phyloP scores from a whole-genome alignment of 2,329 filamentous ascomycete genomes.

The Talaromyces amestolkiae region DNA sequence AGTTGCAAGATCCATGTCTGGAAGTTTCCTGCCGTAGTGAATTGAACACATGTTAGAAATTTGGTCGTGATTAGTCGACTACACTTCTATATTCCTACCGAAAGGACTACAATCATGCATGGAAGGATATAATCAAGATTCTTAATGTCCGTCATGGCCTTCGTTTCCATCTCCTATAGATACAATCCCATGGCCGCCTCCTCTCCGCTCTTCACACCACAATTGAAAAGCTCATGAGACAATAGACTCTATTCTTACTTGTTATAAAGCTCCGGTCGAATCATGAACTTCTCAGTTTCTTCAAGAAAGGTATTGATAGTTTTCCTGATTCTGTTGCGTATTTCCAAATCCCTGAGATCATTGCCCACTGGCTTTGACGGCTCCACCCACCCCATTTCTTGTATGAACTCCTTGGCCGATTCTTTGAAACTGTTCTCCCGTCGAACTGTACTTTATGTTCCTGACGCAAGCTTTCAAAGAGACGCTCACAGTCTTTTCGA shows the following conservation, averaged over 20 bases:
- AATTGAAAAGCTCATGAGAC: neutral
- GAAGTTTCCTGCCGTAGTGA: neutral
- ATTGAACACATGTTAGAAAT: neutral
- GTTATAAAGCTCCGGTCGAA: neutral
- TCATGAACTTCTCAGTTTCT: neutral
- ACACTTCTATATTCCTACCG: neutral
- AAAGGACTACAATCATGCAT: no score
- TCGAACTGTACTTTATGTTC: neutral
- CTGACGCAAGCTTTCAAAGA: neutral
- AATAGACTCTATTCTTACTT: neutral
- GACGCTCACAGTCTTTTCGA: neutral
- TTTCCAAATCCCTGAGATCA: neutral
- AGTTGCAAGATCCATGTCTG: neutral
- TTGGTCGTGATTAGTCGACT: neutral
- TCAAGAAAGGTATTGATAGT: neutral
- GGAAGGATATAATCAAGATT: neutral
- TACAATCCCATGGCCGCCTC: neutral
- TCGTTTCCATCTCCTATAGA: neutral
- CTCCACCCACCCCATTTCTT: neutral
- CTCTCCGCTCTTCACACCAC: neutral
- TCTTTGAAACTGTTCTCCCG: neutral
- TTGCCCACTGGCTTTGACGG: neutral
- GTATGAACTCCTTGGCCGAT: neutral
- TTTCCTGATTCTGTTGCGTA: neutral
- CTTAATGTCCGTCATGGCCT: neutral